Conservation (phyloP, 2,329 filamentous ascomycete genomes). For the Colletotrichum sp. region DNA sequence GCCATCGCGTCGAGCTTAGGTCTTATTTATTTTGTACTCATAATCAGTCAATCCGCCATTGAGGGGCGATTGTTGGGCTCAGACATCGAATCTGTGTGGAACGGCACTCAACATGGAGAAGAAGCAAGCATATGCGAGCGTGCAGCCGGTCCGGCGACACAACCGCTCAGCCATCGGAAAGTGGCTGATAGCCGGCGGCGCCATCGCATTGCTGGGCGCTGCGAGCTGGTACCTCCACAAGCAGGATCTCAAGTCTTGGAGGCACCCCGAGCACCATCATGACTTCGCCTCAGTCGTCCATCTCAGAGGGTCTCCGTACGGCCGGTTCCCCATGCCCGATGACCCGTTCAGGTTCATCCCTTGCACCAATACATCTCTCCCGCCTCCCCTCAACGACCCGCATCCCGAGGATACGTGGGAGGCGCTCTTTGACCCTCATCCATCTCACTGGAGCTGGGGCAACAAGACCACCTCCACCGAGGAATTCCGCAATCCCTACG, state of each 20-base stretch:
- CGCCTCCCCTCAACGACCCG: conserved; percentile 45
- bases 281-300: not conserved
- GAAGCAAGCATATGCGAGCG: not conserved
- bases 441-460: conserved; percentile 52
- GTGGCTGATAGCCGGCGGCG: not conserved
- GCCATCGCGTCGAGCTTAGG: not conserved
- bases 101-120: not conserved
- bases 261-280: not conserved
- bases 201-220: not conserved
- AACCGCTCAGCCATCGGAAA: not conserved
- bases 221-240: not conserved
- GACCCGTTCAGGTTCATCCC: conserved; percentile 54
- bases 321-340: conserved; percentile 42
- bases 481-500: conserved; percentile 32
- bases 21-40: not conserved
- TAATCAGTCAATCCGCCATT: not conserved
- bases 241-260: not conserved
- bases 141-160: not conserved
- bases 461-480: conserved; percentile 17
- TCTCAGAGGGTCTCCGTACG: conserved; percentile 18
- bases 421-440: conserved; percentile 46
- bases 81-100: too few relatives aligned
- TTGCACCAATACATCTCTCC: conserved; percentile 46
- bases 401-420: conserved; percentile 42
- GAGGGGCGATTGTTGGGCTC: not conserved